Percentiles rank a stretch among this genome's conserved stretches.
Conservation (phyloP, 2,329 filamentous ascomycete genomes). For the Stagonosporopsis chrysanthemi region DNA sequence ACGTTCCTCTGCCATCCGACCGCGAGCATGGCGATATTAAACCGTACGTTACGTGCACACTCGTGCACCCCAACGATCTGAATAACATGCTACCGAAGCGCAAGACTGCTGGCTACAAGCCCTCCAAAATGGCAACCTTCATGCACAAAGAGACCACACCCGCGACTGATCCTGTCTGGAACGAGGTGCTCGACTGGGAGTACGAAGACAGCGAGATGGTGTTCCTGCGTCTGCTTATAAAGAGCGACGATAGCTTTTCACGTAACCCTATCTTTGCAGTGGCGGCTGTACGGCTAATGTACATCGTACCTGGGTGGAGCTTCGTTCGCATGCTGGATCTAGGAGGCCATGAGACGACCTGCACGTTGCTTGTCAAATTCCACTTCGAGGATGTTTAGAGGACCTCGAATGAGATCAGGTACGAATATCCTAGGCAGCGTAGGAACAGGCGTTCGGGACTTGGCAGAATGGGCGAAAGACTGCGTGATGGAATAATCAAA, state of each 20-base stretch:
- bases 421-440: background rate
- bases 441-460: background rate
- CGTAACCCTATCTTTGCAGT: conserved; percentile 69
- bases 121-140: conserved; percentile 63
- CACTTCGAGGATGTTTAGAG: conserved; percentile 53
- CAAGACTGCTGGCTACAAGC: conserved; percentile 68
- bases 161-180: conserved; percentile 69
- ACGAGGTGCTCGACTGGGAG: conserved; percentile 72
- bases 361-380: conserved; percentile 68
- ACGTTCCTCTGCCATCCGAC: conserved; percentile 63
- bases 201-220: conserved; percentile 72
- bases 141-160: conserved; percentile 67
- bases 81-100: conserved; percentile 62
- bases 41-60: conserved; percentile 71
- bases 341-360: conserved; percentile 69
- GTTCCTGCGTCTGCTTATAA: conserved; percentile 70
- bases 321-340: conserved; percentile 72
- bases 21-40: conserved; percentile 59
- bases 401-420: background rate
- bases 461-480: background rate
- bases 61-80: conserved; percentile 65
- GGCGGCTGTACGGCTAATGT: conserved; percentile 66
- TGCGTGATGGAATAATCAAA: background rate
- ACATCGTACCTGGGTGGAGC: conserved; percentile 65
- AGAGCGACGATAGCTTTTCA: conserved; percentile 70